Percentiles rank a stretch among this genome's conserved stretches.
Evolutionary conservation across 1,284 basidiomycete species (phyloP).

Genomic region (Microbotryum silenes-acaulis): DNA sequence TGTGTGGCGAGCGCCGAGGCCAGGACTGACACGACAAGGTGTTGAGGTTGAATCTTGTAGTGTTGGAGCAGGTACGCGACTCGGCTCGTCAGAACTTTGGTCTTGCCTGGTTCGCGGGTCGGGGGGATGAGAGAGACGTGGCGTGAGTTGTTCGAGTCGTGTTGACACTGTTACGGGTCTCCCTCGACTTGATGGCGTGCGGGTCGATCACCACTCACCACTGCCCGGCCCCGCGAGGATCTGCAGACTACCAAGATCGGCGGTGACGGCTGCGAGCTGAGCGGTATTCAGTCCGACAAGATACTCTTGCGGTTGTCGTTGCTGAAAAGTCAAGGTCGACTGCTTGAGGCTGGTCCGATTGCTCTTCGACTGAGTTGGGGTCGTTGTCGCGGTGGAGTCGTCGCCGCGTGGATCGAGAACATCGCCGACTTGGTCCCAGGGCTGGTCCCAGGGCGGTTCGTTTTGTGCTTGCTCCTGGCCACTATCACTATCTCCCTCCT

Average conservation of each 20-base stretch:
- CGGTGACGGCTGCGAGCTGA: slow-evolving; percentile 29
- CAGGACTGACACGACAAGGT: slow-evolving; percentile 22
- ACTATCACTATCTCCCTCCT: too few relatives aligned
- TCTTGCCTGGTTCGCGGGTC: slow-evolving; percentile 39
- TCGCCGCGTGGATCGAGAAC: slow-evolving; percentile 8
- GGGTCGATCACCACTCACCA: slow-evolving; percentile 48
- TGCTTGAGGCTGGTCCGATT: slow-evolving; percentile 9
- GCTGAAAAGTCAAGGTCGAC: slow-evolving; percentile 4
- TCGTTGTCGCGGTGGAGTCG: not conserved
- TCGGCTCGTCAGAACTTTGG: slow-evolving; percentile 65
- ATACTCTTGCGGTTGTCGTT: slow-evolving; percentile 6
- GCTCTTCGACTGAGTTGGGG: not conserved
- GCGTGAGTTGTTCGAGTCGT: too few relatives aligned
- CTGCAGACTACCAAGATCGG: slow-evolving; percentile 55
- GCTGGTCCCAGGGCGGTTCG: slow-evolving; percentile 3
- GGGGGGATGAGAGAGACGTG: too few relatives aligned
- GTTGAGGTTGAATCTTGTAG: slow-evolving; percentile 26
- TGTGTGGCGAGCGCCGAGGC: not conserved
- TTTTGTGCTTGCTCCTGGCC: too few relatives aligned
- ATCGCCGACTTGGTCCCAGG: slow-evolving; percentile 17
- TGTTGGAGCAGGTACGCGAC: slow-evolving; percentile 64
- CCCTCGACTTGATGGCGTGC: too few relatives aligned
- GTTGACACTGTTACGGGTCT: too few relatives aligned
- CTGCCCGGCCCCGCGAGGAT: slow-evolving; percentile 79
- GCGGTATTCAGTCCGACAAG: slow-evolving; percentile 30